Base-by-base conservation (phyloP, 2,329 filamentous ascomycete genomes). In the Penicillium sp. region DNA sequence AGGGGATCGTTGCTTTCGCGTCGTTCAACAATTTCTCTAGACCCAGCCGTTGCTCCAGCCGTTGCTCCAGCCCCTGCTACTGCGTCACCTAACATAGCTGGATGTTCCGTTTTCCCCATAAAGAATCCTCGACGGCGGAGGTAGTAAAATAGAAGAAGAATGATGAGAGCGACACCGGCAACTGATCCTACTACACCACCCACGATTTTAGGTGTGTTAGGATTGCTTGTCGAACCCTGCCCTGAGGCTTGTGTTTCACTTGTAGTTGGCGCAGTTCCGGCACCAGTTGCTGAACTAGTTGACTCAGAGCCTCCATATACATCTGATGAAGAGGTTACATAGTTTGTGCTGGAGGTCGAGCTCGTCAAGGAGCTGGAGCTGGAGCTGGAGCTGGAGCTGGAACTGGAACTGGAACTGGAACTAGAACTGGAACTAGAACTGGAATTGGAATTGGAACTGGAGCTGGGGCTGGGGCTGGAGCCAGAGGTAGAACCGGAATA, bases 181-280 rank as follows among this genome's bases (percentile, higher is more conserved):
- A 86, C 78, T 45, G 84, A 84, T 17, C 85, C 85, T 27, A 88
- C 78, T n/a, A 87, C 82, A 47, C 84, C 84, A 8, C 85, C 85
- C 21, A 86, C 83, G 4, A 87, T 81, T 58, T 79, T 79, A 17
- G 80, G 79, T 25, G 82, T 83, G 44, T 77, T 71, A 33, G 68
- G 67, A 43, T 70, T 66, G 31, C 60, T 66, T 21, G 65, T 25
- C 6, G 53, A 38, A 43, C 9, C 61, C 4, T 66, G 61, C n/a
- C 54, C 57, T 6, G 60, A 62, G 1, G 55, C 41, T 6, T 60
- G 43, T n/a, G 61, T 27, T n/a, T 53, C 50, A 29, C 44, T 65
- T 13, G 61, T 49, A 15, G 59, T 58, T 21, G 60, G 51, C 6
- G 55, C 49, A 4, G 60, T 58, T 41, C 44, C 59, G 19, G 41